Evolutionary conservation across 139 green algal species (phyloP).

Genomic region (Chlamydomonas applanata): DNA sequence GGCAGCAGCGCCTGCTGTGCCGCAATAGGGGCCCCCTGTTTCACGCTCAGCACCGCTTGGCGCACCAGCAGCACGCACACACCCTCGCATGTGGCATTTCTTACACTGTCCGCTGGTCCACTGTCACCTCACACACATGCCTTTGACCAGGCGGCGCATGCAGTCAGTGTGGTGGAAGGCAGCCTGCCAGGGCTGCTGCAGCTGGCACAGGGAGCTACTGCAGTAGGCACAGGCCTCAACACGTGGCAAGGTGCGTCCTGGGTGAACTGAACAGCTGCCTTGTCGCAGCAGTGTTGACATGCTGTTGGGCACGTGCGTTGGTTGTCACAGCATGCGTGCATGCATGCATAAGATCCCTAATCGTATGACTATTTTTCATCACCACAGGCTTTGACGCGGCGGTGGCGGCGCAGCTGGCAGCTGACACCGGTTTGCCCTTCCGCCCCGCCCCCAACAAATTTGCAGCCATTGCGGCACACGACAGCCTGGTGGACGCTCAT

Average conservation of each 20-base stretch:
- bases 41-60: too few species aligned
- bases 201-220: conserved; percentile 91
- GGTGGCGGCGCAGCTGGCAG: conserved; percentile 75
- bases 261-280: background rate
- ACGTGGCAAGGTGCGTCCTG: conserved; percentile 35
- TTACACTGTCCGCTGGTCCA: too few species aligned
- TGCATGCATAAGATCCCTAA: too few species aligned
- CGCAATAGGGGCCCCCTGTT: too few species aligned
- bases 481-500: conserved; percentile 80
- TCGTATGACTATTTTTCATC: too few species aligned
- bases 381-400: conserved; percentile 68
- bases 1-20: too few species aligned
- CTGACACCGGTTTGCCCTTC: conserved; percentile 86
- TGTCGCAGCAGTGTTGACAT: background rate
- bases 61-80: too few species aligned
- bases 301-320: background rate
- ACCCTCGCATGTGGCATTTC: too few species aligned
- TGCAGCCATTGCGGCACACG: conserved; percentile 92
- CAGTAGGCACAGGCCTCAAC: conserved; percentile 96
- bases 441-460: conserved; percentile 96
- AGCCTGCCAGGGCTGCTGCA: conserved; percentile 72
- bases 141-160: too few species aligned
- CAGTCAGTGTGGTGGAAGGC: conserved; percentile 38
- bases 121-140: too few species aligned
- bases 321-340: too few species aligned